Evolutionary conservation across 176 grass and related monocot species (phyloP), one percentile per base, ranked within the genome.

Genomic region (Avena eriantha): DNA sequence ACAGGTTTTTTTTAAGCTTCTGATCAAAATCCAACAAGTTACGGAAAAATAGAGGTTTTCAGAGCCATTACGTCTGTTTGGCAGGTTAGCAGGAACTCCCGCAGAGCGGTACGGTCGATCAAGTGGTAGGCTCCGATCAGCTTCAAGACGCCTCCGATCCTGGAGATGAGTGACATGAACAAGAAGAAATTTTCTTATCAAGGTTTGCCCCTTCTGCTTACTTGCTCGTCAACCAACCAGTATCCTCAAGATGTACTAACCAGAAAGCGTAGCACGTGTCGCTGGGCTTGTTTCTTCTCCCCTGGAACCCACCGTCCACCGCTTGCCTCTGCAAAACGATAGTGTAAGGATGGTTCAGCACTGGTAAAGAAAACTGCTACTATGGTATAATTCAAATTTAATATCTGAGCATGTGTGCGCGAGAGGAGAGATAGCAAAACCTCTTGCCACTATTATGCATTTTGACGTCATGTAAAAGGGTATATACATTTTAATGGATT

Each of bases 231-330:
- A 26, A 19, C 29, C 19, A 87, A 57, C 13, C 45, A 69, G 31
- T n/a, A 39, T 45, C n/a, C n/a, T n/a, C n/a, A 55, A 22, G 15
- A 36, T 21, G 13, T 69, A 60, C 51, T 71, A 81, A 96, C 97
- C 97, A 96, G 91, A 98, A 98, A 12, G 97, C 97, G 78, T 98
- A 98, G 81, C 97, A 98, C 10, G 97, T 98, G 53, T 98, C 94
- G 41, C 87, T 96, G 39, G 50, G 19, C 77, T 96, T 98, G 82
- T 98, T 98, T 49, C 71, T 74, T 90, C 97, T 89, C 24, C 97
- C 97, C 77, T 98, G 97, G 73, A 98, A 96, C 35, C 94, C 97
- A 36, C 94, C 94, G 59, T 96, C 79, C 19, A 23, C 64, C 1
- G 64, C 89, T 94, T 94, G 97, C 51, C 92, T 98, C 97, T 96